A percentile compares a stretch with the other conserved stretches of the same genome.
phyloP scores from a whole-genome alignment of 2,329 filamentous ascomycete genomes.

The Clathrospora elynae region DNA sequence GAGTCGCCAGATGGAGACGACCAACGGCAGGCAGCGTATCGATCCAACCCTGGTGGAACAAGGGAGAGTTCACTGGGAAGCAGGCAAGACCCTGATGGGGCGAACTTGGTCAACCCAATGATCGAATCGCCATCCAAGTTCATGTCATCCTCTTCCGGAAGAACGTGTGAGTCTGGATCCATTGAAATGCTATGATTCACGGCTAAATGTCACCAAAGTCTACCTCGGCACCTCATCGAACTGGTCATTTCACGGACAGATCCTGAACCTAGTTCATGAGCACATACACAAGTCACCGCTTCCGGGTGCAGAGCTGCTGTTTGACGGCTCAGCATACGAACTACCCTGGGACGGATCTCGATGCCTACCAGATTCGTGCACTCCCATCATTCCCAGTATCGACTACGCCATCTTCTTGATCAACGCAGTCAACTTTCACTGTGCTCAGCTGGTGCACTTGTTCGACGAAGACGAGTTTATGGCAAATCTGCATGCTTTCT shows the following conservation, averaged over 20 bases:
- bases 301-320: constrained; percentile 54
- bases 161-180: constrained; percentile 18
- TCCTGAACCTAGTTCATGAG: constrained; percentile 57
- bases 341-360: constrained; percentile 57
- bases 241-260: constrained; percentile 60
- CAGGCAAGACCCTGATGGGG: constrained; percentile 23
- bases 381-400: constrained; percentile 54
- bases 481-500: constrained; percentile 50
- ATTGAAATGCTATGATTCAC: neutral
- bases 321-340: constrained; percentile 59
- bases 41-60: constrained; percentile 22
- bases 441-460: constrained; percentile 59
- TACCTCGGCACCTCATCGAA: constrained; percentile 63
- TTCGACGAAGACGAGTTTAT: constrained; percentile 62
- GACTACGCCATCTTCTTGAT: constrained; percentile 61
- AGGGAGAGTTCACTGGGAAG: constrained; percentile 27
- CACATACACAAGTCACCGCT: constrained; percentile 52
- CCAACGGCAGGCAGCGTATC: constrained; percentile 7
- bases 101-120: constrained; percentile 34
- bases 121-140: constrained; percentile 34
- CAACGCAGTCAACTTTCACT: constrained; percentile 63
- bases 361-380: constrained; percentile 37
- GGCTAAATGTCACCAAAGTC: constrained; percentile 39
- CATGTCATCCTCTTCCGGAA: constrained; percentile 33
- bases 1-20: constrained; percentile 15